Evolutionary conservation across 306 rosid species (phyloP).

Genomic region (Pueraria montana): DNA sequence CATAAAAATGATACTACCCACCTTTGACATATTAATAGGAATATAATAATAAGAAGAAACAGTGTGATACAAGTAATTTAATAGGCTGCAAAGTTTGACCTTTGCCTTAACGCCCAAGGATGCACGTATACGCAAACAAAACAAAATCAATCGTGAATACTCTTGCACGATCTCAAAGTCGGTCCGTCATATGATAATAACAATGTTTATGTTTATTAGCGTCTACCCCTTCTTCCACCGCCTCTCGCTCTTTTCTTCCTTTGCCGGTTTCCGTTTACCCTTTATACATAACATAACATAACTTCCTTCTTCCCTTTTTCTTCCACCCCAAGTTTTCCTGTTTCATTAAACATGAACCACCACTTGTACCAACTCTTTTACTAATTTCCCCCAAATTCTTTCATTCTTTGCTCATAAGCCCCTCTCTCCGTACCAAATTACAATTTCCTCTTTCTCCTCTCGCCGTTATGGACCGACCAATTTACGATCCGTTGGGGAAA

Average conservation of each 20-base stretch:
- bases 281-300: too few species aligned
- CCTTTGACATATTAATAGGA: too few species aligned
- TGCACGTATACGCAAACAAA: neutral
- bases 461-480: slow-evolving; percentile 42
- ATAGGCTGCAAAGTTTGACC: slow-evolving; percentile 40
- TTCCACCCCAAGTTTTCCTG: slow-evolving; percentile 38
- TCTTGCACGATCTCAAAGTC: neutral
- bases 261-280: slow-evolving; percentile 25
- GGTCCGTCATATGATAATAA: neutral
- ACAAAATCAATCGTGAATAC: neutral
- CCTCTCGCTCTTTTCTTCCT: neutral
- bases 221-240: slow-evolving; percentile 2
- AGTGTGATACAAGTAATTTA: slow-evolving; percentile 28
- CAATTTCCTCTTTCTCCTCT: neutral
- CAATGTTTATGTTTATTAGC: neutral
- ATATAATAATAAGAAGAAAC: neutral
- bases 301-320: neutral
- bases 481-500: slow-evolving; percentile 7
- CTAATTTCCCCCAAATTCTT: neutral
- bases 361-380: neutral
- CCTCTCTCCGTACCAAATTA: too few species aligned
- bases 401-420: neutral
- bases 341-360: neutral
- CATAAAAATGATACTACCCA: neutral
- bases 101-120: slow-evolving; percentile 49